These are phyloP conservation scores for Bipolaris sorokiniana DNA, from an alignment of 2,329 filamentous ascomycete species.

Conservation along the genomic window DNA sequence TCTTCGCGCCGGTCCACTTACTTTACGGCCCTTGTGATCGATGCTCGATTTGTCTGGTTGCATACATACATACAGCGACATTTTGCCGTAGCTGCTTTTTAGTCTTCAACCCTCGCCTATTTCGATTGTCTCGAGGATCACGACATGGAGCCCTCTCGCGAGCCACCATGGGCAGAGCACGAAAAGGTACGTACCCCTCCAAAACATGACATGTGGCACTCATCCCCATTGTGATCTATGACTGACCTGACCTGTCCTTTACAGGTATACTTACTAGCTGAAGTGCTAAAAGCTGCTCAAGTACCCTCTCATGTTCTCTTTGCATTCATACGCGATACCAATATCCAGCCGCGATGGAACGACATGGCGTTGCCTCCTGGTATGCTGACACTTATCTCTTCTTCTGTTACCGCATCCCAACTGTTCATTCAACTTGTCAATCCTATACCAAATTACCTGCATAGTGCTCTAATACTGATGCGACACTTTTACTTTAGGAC, in stretches of 20 bases:
- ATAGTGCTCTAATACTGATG: slow-evolving; percentile 13
- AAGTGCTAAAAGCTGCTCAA: slow-evolving; percentile 57
- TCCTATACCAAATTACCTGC: not conserved
- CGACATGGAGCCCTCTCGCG: slow-evolving; percentile 50
- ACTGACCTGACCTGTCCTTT: slow-evolving; percentile 17
- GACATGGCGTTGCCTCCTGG: slow-evolving; percentile 58
- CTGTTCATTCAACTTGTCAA: not conserved
- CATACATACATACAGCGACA: slow-evolving; percentile 41
- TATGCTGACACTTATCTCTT: slow-evolving; percentile 37
- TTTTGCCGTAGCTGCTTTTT: slow-evolving; percentile 41
- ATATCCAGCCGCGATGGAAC: slow-evolving; percentile 56
- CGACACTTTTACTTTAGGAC: slow-evolving; percentile 32
- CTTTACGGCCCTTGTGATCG: slow-evolving; percentile 42
- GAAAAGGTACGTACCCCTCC: slow-evolving; percentile 51
- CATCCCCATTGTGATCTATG: not conserved
- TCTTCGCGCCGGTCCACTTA: slow-evolving; percentile 43
- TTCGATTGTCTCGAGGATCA: slow-evolving; percentile 22
- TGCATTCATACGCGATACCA: slow-evolving; percentile 52
- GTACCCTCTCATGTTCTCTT: slow-evolving; percentile 54
- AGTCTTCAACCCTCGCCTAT: slow-evolving; percentile 32
- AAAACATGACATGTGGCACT: slow-evolving; percentile 1
- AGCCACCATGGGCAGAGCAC: slow-evolving; percentile 54
- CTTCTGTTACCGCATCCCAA: not conserved
- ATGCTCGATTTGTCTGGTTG: slow-evolving; percentile 47
- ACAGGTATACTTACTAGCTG: slow-evolving; percentile 56